Conservation (phyloP, 257 asterid genomes). For the Nicotiana undulata region DNA sequence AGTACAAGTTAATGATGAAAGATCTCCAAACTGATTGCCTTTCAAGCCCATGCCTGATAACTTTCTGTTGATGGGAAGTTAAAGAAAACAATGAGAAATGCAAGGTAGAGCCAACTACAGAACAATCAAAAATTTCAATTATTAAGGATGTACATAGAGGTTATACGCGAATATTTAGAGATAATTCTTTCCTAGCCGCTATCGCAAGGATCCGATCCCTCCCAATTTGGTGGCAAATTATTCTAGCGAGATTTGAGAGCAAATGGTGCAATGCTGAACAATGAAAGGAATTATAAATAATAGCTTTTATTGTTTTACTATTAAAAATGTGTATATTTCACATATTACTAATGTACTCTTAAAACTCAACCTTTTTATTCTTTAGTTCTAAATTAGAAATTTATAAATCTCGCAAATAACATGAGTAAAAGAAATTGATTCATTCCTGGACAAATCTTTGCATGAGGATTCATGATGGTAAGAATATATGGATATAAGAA, state of each 20-base stretch:
- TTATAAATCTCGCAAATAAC: no score
- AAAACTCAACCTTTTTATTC: neutral
- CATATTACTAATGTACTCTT: neutral
- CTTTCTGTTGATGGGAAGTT: conserved; percentile 34
- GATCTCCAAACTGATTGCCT: conserved; percentile 51
- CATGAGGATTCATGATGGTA: no score
- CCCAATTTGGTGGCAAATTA: neutral
- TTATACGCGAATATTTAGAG: no score
- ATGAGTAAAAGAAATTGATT: conserved; percentile 43
- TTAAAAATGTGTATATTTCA: neutral
- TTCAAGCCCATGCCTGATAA: conserved; percentile 53
- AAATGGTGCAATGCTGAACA: conserved; percentile 47
- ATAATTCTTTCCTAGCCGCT: conserved; percentile 5
- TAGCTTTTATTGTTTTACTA: neutral
- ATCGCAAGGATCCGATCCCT: conserved; percentile 74
- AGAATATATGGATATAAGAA: no score
- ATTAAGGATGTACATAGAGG: neutral
- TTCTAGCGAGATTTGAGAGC: conserved; percentile 39
- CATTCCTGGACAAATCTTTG: conserved; percentile 53
- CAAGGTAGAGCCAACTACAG: neutral
- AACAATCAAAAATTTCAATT: neutral
- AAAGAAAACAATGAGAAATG: neutral
- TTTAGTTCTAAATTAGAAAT: no score
- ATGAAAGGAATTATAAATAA: no score
- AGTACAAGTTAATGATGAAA: conserved; percentile 54